phyloP scores from a whole-genome alignment of 352 stramenopile species.

The Phytophthora lateralis region DNA sequence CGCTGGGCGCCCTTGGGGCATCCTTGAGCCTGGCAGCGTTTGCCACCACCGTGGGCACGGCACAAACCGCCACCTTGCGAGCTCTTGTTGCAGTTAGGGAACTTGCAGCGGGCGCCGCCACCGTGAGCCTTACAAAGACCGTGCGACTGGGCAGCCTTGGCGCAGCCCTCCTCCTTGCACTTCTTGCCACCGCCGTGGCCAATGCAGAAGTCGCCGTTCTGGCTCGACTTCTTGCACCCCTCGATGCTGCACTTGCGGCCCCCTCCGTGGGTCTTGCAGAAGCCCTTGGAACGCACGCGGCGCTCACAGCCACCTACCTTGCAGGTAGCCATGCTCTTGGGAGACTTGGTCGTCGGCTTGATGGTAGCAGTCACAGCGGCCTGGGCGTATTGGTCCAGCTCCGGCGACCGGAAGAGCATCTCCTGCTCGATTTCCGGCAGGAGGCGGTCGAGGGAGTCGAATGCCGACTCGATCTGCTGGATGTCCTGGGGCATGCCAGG shows the following conservation, averaged over 20 bases:
- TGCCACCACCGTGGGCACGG: constrained; percentile 78
- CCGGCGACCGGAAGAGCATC: constrained; percentile 54
- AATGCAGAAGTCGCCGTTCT: constrained; percentile 90
- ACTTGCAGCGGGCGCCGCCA: constrained; percentile 84
- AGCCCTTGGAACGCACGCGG: constrained; percentile 78
- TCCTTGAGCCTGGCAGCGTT: constrained; percentile 71
- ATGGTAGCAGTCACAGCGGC: constrained; percentile 34
- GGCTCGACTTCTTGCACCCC: constrained; percentile 86
- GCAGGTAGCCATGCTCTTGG: constrained; percentile 67
- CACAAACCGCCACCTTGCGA: constrained; percentile 80
- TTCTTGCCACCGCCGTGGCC: constrained; percentile 88
- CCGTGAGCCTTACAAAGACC: constrained; percentile 87
- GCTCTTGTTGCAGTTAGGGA: constrained; percentile 83
- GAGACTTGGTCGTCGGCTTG: constrained; percentile 44
- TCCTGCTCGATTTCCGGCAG: constrained; percentile 72
- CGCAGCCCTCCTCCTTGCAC: constrained; percentile 82
- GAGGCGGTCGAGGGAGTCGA: constrained; percentile 77
- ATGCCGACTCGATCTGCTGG: constrained; percentile 73
- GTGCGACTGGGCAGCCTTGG: constrained; percentile 86
- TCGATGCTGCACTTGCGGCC: constrained; percentile 86
- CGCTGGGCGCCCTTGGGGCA: constrained; percentile 85
- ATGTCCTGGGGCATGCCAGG: constrained; percentile 49
- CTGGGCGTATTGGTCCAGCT: constrained; percentile 46
- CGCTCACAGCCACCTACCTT: constrained; percentile 66
- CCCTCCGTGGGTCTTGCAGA: constrained; percentile 87